These are phyloP conservation scores for Leishmania arabica DNA, from an alignment of 208 protist species.

Conservation along the genomic window DNA sequence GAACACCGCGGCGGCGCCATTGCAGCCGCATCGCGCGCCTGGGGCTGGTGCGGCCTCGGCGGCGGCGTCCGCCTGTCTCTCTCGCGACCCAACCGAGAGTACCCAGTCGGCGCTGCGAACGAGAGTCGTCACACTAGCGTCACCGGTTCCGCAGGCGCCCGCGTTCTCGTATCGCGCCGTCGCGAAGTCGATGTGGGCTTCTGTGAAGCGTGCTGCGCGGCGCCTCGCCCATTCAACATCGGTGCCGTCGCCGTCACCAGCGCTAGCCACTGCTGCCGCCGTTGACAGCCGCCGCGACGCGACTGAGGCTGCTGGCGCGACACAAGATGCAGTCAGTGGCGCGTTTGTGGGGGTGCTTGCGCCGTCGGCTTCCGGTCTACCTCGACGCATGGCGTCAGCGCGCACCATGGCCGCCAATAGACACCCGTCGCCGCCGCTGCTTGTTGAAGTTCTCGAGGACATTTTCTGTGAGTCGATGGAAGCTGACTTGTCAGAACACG, in stretches of 20 bases:
- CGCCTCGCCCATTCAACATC: constrained; percentile 9
- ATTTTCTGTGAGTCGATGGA: constrained; percentile 18
- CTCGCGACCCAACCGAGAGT: background rate
- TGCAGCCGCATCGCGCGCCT: background rate
- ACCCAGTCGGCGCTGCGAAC: background rate
- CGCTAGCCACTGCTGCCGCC: background rate
- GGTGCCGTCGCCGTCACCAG: background rate
- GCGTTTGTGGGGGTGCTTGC: background rate
- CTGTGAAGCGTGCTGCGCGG: constrained; percentile 27
- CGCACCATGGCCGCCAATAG: background rate
- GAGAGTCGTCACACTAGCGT: background rate
- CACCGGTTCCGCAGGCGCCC: background rate
- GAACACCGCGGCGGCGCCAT: background rate
- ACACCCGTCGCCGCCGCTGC: constrained; percentile 17
- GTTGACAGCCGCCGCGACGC: background rate
- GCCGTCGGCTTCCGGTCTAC: background rate
- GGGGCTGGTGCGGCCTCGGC: background rate
- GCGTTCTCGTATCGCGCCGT: constrained; percentile 12
- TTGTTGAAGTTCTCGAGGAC: constrained; percentile 33
- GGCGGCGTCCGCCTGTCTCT: background rate
- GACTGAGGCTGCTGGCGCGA: too few relatives aligned
- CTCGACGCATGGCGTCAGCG: background rate
- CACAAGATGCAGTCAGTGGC: background rate
- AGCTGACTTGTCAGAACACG: constrained; percentile 3
- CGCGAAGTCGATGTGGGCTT: constrained; percentile 28